Percentiles rank a stretch among this genome's conserved stretches.
Evolutionary conservation across 2,329 filamentous ascomycete genomes (phyloP).

Genomic region (Penicillium sp.): DNA sequence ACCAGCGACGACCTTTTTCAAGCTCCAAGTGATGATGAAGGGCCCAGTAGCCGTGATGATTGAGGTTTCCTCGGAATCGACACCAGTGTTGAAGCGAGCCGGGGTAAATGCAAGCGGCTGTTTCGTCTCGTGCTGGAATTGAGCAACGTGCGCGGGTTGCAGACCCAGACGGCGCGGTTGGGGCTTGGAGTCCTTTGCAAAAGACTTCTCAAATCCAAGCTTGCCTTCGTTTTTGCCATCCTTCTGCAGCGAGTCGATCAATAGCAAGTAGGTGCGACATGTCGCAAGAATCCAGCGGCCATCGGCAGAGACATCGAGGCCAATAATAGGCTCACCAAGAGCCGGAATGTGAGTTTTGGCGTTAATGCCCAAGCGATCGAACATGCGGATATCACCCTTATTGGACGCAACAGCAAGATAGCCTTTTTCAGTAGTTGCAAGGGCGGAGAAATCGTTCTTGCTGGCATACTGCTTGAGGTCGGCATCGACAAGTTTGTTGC

Average conservation of each 20-base stretch:
- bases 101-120: slow-evolving; percentile 80
- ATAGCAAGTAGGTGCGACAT: slow-evolving; percentile 85
- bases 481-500: slow-evolving; percentile 85
- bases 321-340: slow-evolving; percentile 88
- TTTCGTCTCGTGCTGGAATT: slow-evolving; percentile 95
- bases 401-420: slow-evolving; percentile 96
- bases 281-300: slow-evolving; percentile 94
- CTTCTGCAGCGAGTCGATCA: slow-evolving; percentile 87
- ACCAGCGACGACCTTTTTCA: slow-evolving; percentile 80
- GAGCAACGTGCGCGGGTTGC: slow-evolving; percentile 85
- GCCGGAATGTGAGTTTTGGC: slow-evolving; percentile 96
- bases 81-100: slow-evolving; percentile 87
- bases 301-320: slow-evolving; percentile 90
- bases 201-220: slow-evolving; percentile 92
- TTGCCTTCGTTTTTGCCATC: slow-evolving; percentile 94
- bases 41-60: slow-evolving; percentile 96
- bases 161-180: slow-evolving; percentile 85
- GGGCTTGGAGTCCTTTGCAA: slow-evolving; percentile 87
- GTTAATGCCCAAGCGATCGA: slow-evolving; percentile 92
- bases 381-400: slow-evolving; percentile 95
- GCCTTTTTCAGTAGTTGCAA: slow-evolving; percentile 91
- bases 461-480: slow-evolving; percentile 93
- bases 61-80: slow-evolving; percentile 74
- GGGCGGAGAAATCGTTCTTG: slow-evolving; percentile 94
- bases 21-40: slow-evolving; percentile 92